phyloP scores from a whole-genome alignment of 1,284 basidiomycete species.

The Apiotrichum domesticum region DNA sequence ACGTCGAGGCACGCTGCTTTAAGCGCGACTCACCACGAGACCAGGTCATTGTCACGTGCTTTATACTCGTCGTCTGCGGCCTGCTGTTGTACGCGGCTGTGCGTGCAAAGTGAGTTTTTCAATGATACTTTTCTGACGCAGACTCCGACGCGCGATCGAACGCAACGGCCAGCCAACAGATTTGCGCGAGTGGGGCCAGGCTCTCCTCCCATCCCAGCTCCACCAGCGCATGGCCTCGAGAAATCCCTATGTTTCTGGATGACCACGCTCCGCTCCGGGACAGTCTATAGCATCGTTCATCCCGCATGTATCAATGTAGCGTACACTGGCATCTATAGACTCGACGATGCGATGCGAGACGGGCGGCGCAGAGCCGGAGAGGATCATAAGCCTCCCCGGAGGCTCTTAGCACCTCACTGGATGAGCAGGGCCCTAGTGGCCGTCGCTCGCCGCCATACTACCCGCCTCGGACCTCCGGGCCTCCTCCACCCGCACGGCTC shows the following conservation, averaged over 20 bases:
- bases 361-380: no score
- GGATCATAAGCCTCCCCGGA: no score
- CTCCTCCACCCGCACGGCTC: background rate
- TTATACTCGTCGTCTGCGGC: slow-evolving; percentile 75
- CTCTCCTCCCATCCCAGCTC: slow-evolving; percentile 8
- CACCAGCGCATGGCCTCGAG: background rate
- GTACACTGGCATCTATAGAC: slow-evolving; percentile 4
- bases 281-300: no score
- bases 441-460: background rate
- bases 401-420: no score
- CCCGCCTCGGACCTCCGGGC: background rate
- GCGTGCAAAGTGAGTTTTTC: slow-evolving; percentile 48
- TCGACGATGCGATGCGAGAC: background rate
- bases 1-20: slow-evolving; percentile 91
- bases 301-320: background rate
- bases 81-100: slow-evolving; percentile 76
- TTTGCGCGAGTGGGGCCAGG: slow-evolving; percentile 23
- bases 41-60: slow-evolving; percentile 81
- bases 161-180: slow-evolving; percentile 20
- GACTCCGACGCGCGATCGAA: slow-evolving; percentile 21
- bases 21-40: slow-evolving; percentile 81
- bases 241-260: background rate
- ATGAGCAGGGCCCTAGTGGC: no score
- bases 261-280: background rate
- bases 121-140: slow-evolving; percentile 2